A percentile compares a stretch with the other conserved stretches of the same genome.
These are phyloP conservation scores for Claviceps africana DNA, from an alignment of 2,329 filamentous ascomycete genomes.

Conservation along the genomic window DNA sequence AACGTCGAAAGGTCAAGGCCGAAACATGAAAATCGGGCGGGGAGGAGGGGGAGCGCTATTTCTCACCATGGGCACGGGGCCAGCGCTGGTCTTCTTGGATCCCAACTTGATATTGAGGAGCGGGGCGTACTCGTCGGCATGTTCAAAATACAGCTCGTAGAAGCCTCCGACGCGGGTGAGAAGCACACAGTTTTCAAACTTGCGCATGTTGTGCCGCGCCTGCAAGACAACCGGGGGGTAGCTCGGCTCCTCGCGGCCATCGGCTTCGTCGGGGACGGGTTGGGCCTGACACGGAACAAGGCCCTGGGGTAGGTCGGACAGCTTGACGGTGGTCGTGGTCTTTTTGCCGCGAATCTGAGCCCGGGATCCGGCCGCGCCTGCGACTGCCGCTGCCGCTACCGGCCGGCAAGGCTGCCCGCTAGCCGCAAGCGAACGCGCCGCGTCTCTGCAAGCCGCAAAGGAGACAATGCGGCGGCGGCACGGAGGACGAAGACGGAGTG, in stretches of 20 bases:
- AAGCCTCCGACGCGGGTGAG: slow-evolving; percentile 89
- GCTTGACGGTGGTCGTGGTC: slow-evolving; percentile 37
- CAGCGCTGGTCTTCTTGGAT: slow-evolving; percentile 63
- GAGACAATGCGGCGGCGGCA: slow-evolving; percentile 1
- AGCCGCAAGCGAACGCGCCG: neutral
- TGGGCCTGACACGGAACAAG: slow-evolving; percentile 19
- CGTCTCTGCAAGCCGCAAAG: neutral
- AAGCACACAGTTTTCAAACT: slow-evolving; percentile 80
- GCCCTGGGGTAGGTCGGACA: slow-evolving; percentile 45
- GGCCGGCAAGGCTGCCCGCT: neutral
- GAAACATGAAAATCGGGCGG: too few relatives aligned
- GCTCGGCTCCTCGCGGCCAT: slow-evolving; percentile 32
- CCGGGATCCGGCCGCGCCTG: neutral
- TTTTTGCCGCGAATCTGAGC: slow-evolving; percentile 33
- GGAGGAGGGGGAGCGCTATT: too few relatives aligned
- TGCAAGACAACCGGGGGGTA: slow-evolving; percentile 88
- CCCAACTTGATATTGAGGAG: slow-evolving; percentile 79
- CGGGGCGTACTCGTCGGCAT: slow-evolving; percentile 79
- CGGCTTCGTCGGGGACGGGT: slow-evolving; percentile 22
- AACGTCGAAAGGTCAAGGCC: neutral
- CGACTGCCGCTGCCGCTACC: neutral
- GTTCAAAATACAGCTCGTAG: slow-evolving; percentile 95
- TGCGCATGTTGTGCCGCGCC: slow-evolving; percentile 76
- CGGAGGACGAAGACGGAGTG: slow-evolving; percentile 2
- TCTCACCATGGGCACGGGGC: slow-evolving; percentile 70